Evolutionary conservation across 805 yeast genomes (phyloP).

Genomic region (Suhomyces faveliae): DNA sequence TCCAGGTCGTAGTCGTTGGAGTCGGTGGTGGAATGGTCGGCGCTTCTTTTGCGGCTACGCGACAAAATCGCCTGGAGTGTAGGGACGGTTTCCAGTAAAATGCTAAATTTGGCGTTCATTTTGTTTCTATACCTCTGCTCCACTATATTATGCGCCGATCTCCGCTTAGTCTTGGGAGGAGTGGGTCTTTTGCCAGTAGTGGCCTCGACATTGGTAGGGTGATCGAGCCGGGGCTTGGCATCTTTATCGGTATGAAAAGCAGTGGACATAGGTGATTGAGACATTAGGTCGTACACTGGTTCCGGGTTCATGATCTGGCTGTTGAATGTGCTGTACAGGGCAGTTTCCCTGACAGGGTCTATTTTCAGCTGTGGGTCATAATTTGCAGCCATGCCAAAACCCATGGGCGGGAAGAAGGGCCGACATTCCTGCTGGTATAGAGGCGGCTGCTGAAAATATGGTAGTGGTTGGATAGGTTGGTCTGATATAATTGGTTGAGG

Average conservation of each 20-base stretch:
- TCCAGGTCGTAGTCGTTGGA: slow-evolving; percentile 13
- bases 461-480: neutral
- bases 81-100: slow-evolving; percentile 39
- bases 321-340: neutral
- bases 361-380: neutral
- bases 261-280: neutral
- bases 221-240: no score
- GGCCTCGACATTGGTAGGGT: slow-evolving; percentile 1
- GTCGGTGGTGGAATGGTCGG: slow-evolving; percentile 10
- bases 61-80: slow-evolving; percentile 34
- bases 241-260: neutral
- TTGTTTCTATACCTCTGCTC: slow-evolving; percentile 45
- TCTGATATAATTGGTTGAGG: neutral
- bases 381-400: neutral
- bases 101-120: slow-evolving; percentile 41
- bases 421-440: neutral
- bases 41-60: slow-evolving; percentile 17
- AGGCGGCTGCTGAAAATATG: neutral
- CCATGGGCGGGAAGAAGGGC: neutral
- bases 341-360: neutral
- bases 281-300: neutral
- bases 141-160: slow-evolving; percentile 41
- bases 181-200: neutral
- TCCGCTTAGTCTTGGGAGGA: slow-evolving; percentile 13
- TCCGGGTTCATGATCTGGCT: neutral